phyloP scores from a whole-genome alignment of 352 stramenopile genomes.

The Pythium phragmiticola region DNA sequence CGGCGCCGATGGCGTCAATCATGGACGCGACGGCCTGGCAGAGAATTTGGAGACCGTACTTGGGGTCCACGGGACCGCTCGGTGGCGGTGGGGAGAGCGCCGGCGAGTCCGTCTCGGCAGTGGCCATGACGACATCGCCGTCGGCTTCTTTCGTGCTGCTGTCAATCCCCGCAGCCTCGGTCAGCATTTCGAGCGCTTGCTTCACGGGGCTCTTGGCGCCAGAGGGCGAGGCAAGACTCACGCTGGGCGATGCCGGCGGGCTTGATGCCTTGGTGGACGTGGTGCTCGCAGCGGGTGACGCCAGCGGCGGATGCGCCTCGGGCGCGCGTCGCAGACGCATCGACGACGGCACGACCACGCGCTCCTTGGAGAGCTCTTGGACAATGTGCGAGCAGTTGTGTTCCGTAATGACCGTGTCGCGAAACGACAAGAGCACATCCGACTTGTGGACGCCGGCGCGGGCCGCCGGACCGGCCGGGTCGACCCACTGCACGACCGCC shows the following conservation, averaged over 20 bases:
- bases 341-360: conserved; percentile 58
- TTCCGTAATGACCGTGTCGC: conserved; percentile 69
- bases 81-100: conserved; percentile 14
- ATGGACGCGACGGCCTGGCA: conserved; percentile 80
- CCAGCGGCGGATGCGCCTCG: conserved; percentile 34
- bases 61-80: conserved; percentile 49
- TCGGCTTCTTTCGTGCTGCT: conserved; percentile 36
- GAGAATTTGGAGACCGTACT: conserved; percentile 76
- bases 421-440: conserved; percentile 77
- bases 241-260: conserved; percentile 10
- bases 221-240: background rate
- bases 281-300: conserved; percentile 1
- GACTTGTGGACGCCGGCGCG: conserved; percentile 80
- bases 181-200: conserved; percentile 15
- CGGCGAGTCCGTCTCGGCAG: conserved; percentile 24
- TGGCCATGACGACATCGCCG: conserved; percentile 67
- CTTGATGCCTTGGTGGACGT: conserved; percentile 16
- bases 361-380: conserved; percentile 74
- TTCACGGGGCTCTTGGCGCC: conserved; percentile 26
- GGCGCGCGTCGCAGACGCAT: conserved; percentile 72
- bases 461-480: conserved; percentile 57
- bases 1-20: conserved; percentile 65
- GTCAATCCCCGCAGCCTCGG: conserved; percentile 7
- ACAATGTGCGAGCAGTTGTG: conserved; percentile 76
- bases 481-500: conserved; percentile 77